Percentiles rank a stretch among this genome's conserved stretches.
These are phyloP conservation scores for Corinectria fuckeliana DNA, from an alignment of 2,329 filamentous ascomycete genomes.

Conservation along the genomic window DNA sequence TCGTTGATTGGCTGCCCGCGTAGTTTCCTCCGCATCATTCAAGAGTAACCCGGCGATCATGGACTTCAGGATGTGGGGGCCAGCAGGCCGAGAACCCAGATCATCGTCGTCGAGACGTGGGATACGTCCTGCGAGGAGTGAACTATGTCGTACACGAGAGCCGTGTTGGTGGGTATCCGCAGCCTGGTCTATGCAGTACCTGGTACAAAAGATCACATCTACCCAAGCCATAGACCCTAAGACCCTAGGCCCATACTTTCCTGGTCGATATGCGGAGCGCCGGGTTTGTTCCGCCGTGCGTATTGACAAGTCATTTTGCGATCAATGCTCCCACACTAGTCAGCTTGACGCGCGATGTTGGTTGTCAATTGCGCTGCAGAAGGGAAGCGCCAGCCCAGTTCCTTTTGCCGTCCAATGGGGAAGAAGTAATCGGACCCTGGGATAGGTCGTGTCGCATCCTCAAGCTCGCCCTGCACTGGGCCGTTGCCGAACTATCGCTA, in stretches of 20 bases:
- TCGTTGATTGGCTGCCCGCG: slow-evolving; percentile 20
- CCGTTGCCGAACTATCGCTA: slow-evolving; percentile 17
- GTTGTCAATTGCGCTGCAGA: background rate
- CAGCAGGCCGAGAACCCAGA: slow-evolving; percentile 9
- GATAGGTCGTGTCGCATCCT: slow-evolving; percentile 4
- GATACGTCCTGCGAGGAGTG: background rate
- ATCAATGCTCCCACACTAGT: slow-evolving; percentile 29
- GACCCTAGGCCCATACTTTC: slow-evolving; percentile 20
- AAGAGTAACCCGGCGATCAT: slow-evolving; percentile 17
- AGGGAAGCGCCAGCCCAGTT: background rate
- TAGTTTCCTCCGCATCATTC: slow-evolving; percentile 20
- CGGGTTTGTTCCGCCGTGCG: slow-evolving; percentile 28
- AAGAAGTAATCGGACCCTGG: background rate
- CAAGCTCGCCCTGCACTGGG: slow-evolving; percentile 1
- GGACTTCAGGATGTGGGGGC: slow-evolving; percentile 19
- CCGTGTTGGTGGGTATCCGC: slow-evolving; percentile 4
- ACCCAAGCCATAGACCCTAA: slow-evolving; percentile 24
- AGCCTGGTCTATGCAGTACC: too few relatives aligned
- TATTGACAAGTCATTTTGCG: slow-evolving; percentile 36
- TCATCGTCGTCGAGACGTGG: slow-evolving; percentile 1
- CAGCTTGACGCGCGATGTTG: slow-evolving; percentile 8
- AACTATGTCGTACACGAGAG: slow-evolving; percentile 2
- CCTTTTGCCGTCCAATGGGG: slow-evolving; percentile 1
- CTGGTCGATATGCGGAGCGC: slow-evolving; percentile 28
- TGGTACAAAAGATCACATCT: slow-evolving; percentile 17